A percentile compares a stretch with the other conserved stretches of the same genome.
These are phyloP conservation scores for Mycena galericulata DNA, from an alignment of 768 basidiomycete genomes.

Conservation along the genomic window DNA sequence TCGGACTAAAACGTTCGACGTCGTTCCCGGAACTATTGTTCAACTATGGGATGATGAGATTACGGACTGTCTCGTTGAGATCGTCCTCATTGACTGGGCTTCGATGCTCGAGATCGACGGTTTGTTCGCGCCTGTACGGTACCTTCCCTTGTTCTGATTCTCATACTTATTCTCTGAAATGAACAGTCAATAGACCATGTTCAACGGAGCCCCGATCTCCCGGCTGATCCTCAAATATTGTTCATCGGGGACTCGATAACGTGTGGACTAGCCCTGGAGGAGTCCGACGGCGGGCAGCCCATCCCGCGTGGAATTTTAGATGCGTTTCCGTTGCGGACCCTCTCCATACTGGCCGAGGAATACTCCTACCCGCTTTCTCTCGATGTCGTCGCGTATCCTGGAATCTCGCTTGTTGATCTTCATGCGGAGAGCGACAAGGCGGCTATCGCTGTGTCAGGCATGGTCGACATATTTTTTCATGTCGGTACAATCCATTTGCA, in stretches of 20 bases:
- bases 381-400: constrained; percentile 25
- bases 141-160: not conserved
- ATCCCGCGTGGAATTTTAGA: constrained; percentile 22
- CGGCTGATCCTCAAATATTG: not conserved
- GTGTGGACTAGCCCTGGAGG: constrained; percentile 21
- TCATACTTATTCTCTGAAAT: not conserved
- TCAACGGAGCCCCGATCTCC: no score
- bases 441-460: not conserved
- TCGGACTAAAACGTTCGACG: constrained; percentile 8
- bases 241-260: constrained; percentile 30
- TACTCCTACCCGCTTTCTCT: not conserved
- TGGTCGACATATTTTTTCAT: constrained; percentile 22
- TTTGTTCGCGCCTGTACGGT: constrained; percentile 9
- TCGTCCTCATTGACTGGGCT: constrained; percentile 26
- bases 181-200: not conserved
- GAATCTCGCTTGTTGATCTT: constrained; percentile 10
- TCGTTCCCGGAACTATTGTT: not conserved
- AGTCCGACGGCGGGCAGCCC: constrained; percentile 8
- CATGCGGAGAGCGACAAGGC: not conserved
- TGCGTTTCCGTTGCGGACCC: constrained; percentile 14
- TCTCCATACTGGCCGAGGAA: not conserved
- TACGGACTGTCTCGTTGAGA: constrained; percentile 11
- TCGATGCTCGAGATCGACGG: constrained; percentile 27
- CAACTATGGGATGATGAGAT: constrained; percentile 13
- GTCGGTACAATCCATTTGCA: not conserved